phyloP scores from a whole-genome alignment of 1,139 yeast species.

The Taphrina sp. region DNA sequence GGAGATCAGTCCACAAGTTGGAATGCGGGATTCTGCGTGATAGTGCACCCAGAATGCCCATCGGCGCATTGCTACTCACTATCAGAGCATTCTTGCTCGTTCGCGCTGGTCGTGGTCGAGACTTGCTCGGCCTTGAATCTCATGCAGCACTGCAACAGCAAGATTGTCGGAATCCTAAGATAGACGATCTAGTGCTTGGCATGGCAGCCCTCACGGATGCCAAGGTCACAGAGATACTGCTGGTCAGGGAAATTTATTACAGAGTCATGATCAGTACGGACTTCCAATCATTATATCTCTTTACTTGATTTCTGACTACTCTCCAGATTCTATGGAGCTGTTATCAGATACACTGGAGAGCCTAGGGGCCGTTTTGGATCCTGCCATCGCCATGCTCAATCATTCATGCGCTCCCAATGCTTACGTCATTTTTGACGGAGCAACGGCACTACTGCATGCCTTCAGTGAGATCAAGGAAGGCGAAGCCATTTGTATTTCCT shows the following conservation, averaged over 20 bases:
- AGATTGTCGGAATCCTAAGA: too few relatives aligned
- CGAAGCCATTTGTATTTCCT: slow-evolving; percentile 40
- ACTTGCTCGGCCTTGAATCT: too few relatives aligned
- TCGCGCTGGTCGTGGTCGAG: too few relatives aligned
- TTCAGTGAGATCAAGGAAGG: slow-evolving; percentile 39
- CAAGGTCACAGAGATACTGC: too few relatives aligned
- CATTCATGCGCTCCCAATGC: slow-evolving; percentile 46
- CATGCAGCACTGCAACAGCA: background rate
- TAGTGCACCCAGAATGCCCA: slow-evolving; percentile 23
- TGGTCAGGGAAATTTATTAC: background rate
- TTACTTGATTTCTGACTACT: too few relatives aligned
- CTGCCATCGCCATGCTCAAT: slow-evolving; percentile 45
- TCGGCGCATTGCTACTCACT: slow-evolving; percentile 23
- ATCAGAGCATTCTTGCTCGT: slow-evolving; percentile 32
- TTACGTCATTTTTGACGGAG: slow-evolving; percentile 40
- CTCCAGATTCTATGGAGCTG: slow-evolving; percentile 32
- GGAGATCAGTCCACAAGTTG: slow-evolving; percentile 32
- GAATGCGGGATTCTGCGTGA: slow-evolving; percentile 32
- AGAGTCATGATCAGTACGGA: background rate
- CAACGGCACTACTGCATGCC: slow-evolving; percentile 39
- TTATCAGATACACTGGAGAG: slow-evolving; percentile 27
- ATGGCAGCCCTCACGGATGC: background rate
- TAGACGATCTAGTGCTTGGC: background rate
- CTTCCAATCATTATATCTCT: too few relatives aligned
- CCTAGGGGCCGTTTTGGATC: slow-evolving; percentile 47